phyloP scores from a whole-genome alignment of 2,329 filamentous ascomycete genomes.

The Pestalotiopsis sp. region DNA sequence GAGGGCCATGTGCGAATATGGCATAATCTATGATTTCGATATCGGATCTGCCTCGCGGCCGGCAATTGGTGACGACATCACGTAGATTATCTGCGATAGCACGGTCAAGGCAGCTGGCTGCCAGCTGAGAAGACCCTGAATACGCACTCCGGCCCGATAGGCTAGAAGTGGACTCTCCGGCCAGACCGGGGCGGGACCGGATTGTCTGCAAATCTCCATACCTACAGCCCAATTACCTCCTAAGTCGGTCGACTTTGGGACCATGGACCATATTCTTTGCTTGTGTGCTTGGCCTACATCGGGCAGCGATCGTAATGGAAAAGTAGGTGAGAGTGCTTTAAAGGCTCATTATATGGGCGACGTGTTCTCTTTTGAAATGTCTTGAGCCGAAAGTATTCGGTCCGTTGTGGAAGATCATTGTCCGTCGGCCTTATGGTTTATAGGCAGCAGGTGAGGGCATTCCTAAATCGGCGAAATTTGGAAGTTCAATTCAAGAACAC shows the following conservation, averaged over 20 bases:
- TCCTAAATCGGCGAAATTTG: background rate
- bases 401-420: background rate
- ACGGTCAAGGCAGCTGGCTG: background rate
- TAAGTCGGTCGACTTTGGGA: background rate
- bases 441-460: background rate
- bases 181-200: background rate
- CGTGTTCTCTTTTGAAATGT: background rate
- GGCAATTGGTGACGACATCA: slow-evolving; percentile 7
- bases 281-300: background rate
- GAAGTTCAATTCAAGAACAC: no score
- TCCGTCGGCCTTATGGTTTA: background rate
- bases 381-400: background rate
- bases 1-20: background rate
- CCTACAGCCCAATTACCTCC: background rate
- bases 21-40: slow-evolving; percentile 1
- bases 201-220: no score
- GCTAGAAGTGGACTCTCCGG: background rate
- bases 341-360: background rate
- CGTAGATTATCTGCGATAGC: background rate
- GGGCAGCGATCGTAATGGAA: background rate
- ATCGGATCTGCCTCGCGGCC: background rate
- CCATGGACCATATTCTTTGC: background rate
- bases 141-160: background rate
- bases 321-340: background rate
- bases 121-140: background rate